Evolutionary conservation across 2,329 filamentous ascomycete genomes (phyloP).

Genomic region (Sclerotinia spermophila): DNA sequence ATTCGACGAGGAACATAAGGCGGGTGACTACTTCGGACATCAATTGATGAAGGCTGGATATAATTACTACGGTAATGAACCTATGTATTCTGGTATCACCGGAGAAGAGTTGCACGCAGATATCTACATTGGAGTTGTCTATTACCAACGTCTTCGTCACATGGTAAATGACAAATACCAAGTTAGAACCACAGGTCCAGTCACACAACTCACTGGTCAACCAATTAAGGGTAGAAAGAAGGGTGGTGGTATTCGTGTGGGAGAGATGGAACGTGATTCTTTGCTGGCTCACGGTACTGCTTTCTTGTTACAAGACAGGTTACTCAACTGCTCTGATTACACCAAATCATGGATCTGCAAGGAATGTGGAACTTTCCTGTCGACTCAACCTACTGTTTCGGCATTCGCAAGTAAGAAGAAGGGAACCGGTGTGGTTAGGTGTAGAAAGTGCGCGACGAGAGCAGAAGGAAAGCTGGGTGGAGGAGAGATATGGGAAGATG

Average conservation of each 20-base stretch:
- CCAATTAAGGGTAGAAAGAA: slow-evolving; percentile 96
- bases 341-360: slow-evolving; percentile 86
- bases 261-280: slow-evolving; percentile 98
- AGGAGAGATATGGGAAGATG: slow-evolving; percentile 89
- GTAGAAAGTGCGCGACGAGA: slow-evolving; percentile 65
- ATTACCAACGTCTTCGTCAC: slow-evolving; percentile 96
- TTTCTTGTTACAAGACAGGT: slow-evolving; percentile 88
- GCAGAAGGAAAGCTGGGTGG: slow-evolving; percentile 44
- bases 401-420: slow-evolving; percentile 62
- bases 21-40: slow-evolving; percentile 91
- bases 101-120: slow-evolving; percentile 91
- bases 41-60: slow-evolving; percentile 94
- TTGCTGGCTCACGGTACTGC: slow-evolving; percentile 92
- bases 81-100: slow-evolving; percentile 97
- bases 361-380: slow-evolving; percentile 84
- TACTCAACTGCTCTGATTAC: slow-evolving; percentile 97
- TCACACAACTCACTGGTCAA: slow-evolving; percentile 86
- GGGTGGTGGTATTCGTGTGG: slow-evolving; percentile 96
- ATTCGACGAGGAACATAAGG: slow-evolving; percentile 89
- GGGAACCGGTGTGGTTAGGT: slow-evolving; percentile 68
- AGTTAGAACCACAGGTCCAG: slow-evolving; percentile 90
- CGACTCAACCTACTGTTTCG: slow-evolving; percentile 74
- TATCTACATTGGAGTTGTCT: slow-evolving; percentile 95
- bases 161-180: slow-evolving; percentile 99
- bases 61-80: slow-evolving; percentile 98